Base-by-base conservation (phyloP, 495 filamentous ascomycete genomes). In the Hypoxylon rickii region DNA sequence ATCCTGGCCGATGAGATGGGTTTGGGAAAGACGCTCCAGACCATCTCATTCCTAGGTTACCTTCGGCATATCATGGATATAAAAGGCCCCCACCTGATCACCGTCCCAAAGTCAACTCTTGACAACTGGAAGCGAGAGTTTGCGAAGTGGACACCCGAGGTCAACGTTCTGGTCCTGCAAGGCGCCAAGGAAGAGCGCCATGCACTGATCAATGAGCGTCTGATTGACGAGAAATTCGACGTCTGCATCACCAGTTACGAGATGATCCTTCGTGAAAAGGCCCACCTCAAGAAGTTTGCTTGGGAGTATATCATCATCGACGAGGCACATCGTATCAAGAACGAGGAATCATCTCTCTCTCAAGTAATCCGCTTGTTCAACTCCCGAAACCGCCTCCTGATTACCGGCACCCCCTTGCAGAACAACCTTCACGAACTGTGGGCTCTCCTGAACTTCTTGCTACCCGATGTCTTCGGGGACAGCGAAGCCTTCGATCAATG, bases 291-390 rank as follows among this genome's bases (percentile, higher is more conserved):
- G 76, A 97, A 97, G 70, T 95, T 97, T 66, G 91, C 95, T 0
- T 99, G 95, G 95, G 94, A 99, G 69, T 99, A 99, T 69, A 97
- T 99, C 72, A 96, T 99, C 69, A 96, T 99, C 47, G 95, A 99
- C 65, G 95, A 99, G 68, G 95, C 95, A 3, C 95, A 99, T 69
- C 90, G 95, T 16, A 97, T 99, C 77, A 99, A 99, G 75, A 99
- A 99, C 71, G 95, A 99, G 70, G 90, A 96, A 70, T 99, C 95
- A 0, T 95, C 95, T 2, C 79, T 99, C 3, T 91, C 95, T 1
- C 94, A 99, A 63, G 95, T 97, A 49, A 96, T 99, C 55, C 90
- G 95, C 51, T 75, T 97, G 21, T 97, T 99, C 79, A 92, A 93
- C 73, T 99, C 95, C 6, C 81, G 95, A 60, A 97, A 97, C 66